phyloP scores from a whole-genome alignment of 305 asterid species.

The Lippia alba region DNA sequence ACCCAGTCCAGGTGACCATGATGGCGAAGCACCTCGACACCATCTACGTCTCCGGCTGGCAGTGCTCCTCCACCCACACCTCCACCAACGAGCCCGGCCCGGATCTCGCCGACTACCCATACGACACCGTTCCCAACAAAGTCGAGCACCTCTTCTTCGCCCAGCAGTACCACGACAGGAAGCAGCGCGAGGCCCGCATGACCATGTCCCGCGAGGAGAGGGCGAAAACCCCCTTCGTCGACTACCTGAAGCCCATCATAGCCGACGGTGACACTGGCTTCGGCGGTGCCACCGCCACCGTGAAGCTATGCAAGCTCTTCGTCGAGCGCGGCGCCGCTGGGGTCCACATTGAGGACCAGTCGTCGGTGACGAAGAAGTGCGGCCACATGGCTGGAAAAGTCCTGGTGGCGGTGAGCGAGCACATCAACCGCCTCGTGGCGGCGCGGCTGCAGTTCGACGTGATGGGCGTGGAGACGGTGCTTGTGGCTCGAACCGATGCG shows the following conservation, averaged over 20 bases:
- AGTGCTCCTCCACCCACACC: constrained; percentile 97
- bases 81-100: constrained; percentile 95
- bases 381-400: constrained; percentile 99
- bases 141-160: constrained; percentile 93
- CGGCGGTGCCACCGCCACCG: constrained; percentile 97
- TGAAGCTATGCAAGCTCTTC: constrained; percentile 90
- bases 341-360: constrained; percentile 97
- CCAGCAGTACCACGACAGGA: constrained; percentile 93
- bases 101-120: constrained; percentile 95
- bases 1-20: constrained; percentile 98
- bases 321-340: constrained; percentile 99
- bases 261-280: constrained; percentile 99
- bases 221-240: constrained; percentile 71
- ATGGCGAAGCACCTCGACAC: constrained; percentile 94
- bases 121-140: constrained; percentile 95
- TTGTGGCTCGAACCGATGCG: constrained; percentile 91
- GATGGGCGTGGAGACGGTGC: constrained; percentile 93
- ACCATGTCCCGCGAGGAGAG: constrained; percentile 80
- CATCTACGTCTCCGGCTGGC: constrained; percentile 97
- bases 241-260: constrained; percentile 88
- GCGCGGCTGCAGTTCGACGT: constrained; percentile 93
- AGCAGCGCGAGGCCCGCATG: constrained; percentile 93
- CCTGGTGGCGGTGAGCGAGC: constrained; percentile 86
- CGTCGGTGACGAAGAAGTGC: constrained; percentile 89
- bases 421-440: constrained; percentile 91